A percentile compares a stretch with the other conserved stretches of the same genome.
These are phyloP conservation scores for Cryptosporidium bovis DNA, from an alignment of 169 alveolate species.

Conservation along the genomic window DNA sequence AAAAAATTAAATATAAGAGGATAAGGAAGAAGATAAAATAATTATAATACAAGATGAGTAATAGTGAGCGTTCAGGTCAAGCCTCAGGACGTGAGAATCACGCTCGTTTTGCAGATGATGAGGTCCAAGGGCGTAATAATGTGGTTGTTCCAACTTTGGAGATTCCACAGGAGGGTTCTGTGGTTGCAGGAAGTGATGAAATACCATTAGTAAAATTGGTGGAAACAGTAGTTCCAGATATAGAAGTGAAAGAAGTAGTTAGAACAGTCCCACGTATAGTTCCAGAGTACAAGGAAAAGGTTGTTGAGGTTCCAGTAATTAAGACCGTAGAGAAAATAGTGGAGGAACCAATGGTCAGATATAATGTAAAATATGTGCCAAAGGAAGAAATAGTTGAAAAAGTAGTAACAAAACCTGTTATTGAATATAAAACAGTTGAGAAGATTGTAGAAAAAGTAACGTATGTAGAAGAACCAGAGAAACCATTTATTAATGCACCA, in stretches of 20 bases:
- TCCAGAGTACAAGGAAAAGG: conserved; percentile 85
- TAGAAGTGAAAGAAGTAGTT: conserved; percentile 83
- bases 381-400: conserved; percentile 85
- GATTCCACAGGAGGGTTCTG: conserved; percentile 65
- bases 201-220: conserved; percentile 84
- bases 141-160: conserved; percentile 62
- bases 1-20: conserved; percentile 37
- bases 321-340: conserved; percentile 84
- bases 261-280: conserved; percentile 85
- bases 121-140: conserved; percentile 35
- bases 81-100: conserved; percentile 74
- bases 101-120: conserved; percentile 75
- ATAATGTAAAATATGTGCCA: conserved; percentile 83
- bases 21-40: conserved; percentile 23
- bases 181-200: conserved; percentile 58
- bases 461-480: conserved; percentile 71
- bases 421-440: conserved; percentile 83
- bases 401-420: conserved; percentile 82
- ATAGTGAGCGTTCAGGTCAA: conserved; percentile 74
- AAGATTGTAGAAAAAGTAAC: conserved; percentile 82
- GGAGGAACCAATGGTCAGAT: conserved; percentile 83
- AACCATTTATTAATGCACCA: conserved; percentile 62
- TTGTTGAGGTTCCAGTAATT: conserved; percentile 86
- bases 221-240: conserved; percentile 85
- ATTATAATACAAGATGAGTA: conserved; percentile 59